Percentiles rank a stretch among this genome's conserved stretches.
Evolutionary conservation across 2,329 filamentous ascomycete genomes (phyloP).

Genomic region (Fusarium aywerte): DNA sequence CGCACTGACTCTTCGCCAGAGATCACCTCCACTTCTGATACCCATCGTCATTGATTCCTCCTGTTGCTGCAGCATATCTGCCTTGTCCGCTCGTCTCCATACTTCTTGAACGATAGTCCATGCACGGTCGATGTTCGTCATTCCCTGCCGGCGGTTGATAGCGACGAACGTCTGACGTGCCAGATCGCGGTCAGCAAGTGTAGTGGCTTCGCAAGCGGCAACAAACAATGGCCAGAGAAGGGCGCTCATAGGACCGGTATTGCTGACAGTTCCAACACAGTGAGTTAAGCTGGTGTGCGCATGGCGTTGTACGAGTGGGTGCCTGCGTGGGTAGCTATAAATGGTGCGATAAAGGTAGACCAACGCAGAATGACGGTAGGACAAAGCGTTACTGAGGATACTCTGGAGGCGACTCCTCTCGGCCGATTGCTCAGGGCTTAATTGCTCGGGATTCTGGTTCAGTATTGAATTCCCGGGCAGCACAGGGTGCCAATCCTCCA

Average conservation of each 20-base stretch:
- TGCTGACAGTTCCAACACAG: constrained; percentile 65
- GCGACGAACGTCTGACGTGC: constrained; percentile 64
- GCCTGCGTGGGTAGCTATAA: constrained; percentile 58
- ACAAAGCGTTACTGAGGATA: constrained; percentile 68
- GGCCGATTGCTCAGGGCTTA: constrained; percentile 40
- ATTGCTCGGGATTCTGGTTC: constrained; percentile 39
- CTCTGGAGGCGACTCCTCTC: constrained; percentile 61
- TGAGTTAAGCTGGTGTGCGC: constrained; percentile 62
- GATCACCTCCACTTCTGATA: constrained; percentile 50
- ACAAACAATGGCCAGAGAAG: constrained; percentile 74
- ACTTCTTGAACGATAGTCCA: constrained; percentile 71
- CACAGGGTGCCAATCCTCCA: constrained; percentile 66
- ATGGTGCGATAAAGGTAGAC: constrained; percentile 69
- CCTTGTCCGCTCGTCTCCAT: constrained; percentile 64
- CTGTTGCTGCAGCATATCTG: constrained; percentile 43
- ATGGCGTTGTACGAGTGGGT: constrained; percentile 65
- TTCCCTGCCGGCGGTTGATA: constrained; percentile 68
- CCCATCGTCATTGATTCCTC: constrained; percentile 36
- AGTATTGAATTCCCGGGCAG: constrained; percentile 54
- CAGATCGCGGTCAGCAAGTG: constrained; percentile 60
- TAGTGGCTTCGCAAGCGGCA: constrained; percentile 68
- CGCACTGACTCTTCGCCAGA: constrained; percentile 67
- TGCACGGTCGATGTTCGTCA: constrained; percentile 71
- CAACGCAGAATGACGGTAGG: constrained; percentile 68
- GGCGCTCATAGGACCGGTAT: constrained; percentile 70